These are phyloP conservation scores for Fusarium sp. DNA, from an alignment of 2,329 filamentous ascomycete genomes.

Conservation along the genomic window DNA sequence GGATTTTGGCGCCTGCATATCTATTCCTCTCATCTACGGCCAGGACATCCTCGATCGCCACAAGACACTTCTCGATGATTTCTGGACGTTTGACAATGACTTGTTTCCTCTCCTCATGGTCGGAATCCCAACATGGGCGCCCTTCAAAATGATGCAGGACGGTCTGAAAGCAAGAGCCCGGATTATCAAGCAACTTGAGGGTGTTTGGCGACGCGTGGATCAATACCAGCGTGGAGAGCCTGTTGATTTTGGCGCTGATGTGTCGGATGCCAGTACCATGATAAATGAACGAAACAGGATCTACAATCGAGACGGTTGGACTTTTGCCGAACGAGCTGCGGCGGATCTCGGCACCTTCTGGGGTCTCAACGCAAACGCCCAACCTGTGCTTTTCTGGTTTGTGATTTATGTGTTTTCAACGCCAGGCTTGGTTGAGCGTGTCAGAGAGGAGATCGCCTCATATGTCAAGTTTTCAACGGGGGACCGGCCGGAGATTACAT, in stretches of 20 bases:
- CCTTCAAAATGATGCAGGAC: slow-evolving; percentile 36
- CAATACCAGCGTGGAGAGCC: slow-evolving; percentile 25
- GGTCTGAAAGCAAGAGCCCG: slow-evolving; percentile 37
- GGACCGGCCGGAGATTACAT: slow-evolving; percentile 16
- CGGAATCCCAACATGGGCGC: slow-evolving; percentile 41
- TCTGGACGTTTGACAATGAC: slow-evolving; percentile 47
- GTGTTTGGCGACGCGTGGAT: slow-evolving; percentile 15
- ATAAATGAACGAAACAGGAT: slow-evolving; percentile 37
- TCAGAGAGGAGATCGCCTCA: slow-evolving; percentile 35
- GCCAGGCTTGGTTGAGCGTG: slow-evolving; percentile 7
- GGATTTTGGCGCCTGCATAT: slow-evolving; percentile 47
- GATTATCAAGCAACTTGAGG: slow-evolving; percentile 23
- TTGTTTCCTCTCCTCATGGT: slow-evolving; percentile 41
- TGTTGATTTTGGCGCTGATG: slow-evolving; percentile 30
- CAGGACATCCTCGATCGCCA: slow-evolving; percentile 40
- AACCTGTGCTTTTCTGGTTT: slow-evolving; percentile 45
- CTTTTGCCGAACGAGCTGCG: slow-evolving; percentile 20
- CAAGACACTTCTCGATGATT: slow-evolving; percentile 30
- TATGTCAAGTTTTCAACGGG: slow-evolving; percentile 17
- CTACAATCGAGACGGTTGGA: slow-evolving; percentile 32
- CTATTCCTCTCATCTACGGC: slow-evolving; percentile 44
- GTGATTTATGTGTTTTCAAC: slow-evolving; percentile 40
- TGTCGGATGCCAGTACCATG: slow-evolving; percentile 34
- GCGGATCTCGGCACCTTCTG: slow-evolving; percentile 36
- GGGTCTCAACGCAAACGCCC: slow-evolving; percentile 44